Evolutionary conservation across 202 grass and related monocot genomes (phyloP).

Genomic region (Setaria italica): DNA sequence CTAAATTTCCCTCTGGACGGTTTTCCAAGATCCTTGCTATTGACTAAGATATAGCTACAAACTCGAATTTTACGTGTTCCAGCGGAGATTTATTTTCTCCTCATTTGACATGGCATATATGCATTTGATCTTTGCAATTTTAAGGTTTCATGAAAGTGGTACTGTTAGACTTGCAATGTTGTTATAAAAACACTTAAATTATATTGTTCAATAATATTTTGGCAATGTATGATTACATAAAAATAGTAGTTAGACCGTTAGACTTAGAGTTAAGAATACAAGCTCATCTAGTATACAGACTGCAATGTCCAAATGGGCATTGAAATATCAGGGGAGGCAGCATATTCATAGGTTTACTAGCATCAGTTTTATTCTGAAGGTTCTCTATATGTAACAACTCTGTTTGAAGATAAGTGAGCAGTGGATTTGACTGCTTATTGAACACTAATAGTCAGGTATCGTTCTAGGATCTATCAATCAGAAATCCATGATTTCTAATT

Average conservation of each 20-base stretch:
- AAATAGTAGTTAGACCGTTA: background rate
- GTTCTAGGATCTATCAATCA: slow-evolving; percentile 19
- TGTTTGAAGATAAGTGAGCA: background rate
- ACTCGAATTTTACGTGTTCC: slow-evolving; percentile 22
- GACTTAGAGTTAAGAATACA: background rate
- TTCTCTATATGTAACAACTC: background rate
- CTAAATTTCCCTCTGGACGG: background rate
- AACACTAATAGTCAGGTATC: background rate
- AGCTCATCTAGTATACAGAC: background rate
- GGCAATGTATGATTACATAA: background rate
- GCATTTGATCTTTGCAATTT: slow-evolving; percentile 15
- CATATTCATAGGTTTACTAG: background rate
- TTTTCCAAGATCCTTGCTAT: slow-evolving; percentile 4
- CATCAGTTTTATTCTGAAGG: background rate
- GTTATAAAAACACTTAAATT: background rate
- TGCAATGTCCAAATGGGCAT: background rate
- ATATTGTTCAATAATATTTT: background rate
- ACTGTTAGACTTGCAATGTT: background rate
- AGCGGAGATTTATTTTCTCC: background rate
- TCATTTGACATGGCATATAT: slow-evolving; percentile 2
- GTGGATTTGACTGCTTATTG: slow-evolving; percentile 14
- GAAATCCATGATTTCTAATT: background rate
- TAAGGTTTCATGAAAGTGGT: slow-evolving; percentile 4
- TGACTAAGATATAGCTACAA: background rate
- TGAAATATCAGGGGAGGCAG: background rate